A percentile compares a stretch with the other conserved stretches of the same genome.
phyloP scores from a whole-genome alignment of 1,284 basidiomycete genomes.

The Naganishia liquefaciens region DNA sequence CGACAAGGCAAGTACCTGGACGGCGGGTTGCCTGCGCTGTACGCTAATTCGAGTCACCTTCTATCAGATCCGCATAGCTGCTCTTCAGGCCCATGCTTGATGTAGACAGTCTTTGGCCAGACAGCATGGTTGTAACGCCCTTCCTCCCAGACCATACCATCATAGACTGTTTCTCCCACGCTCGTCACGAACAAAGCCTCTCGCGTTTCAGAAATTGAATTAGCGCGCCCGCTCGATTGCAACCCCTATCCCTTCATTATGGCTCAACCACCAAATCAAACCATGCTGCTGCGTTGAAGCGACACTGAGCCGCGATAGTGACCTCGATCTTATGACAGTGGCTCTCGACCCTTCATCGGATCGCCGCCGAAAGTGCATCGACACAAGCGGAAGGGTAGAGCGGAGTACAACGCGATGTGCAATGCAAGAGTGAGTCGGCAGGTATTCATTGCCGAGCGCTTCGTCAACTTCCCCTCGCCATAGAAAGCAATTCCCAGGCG shows the following conservation, averaged over 20 bases:
- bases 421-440: not conserved
- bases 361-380: too few relatives aligned
- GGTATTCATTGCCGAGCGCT: not conserved
- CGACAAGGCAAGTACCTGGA: constrained; percentile 25
- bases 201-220: too few relatives aligned
- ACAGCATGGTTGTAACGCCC: not conserved
- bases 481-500: constrained; percentile 22
- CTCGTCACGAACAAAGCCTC: too few relatives aligned
- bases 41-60: not conserved
- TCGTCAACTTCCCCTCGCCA: not conserved
- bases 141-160: not conserved
- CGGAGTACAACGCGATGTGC: not conserved
- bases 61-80: constrained; percentile 20
- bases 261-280: too few relatives aligned
- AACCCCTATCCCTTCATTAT: too few relatives aligned
- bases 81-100: not conserved
- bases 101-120: not conserved
- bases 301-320: too few relatives aligned
- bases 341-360: too few relatives aligned
- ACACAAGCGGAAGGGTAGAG: too few relatives aligned
- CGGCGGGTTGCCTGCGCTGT: not conserved
- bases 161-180: not conserved
- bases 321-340: too few relatives aligned
- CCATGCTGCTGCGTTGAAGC: too few relatives aligned
- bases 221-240: too few relatives aligned